Conservation (phyloP, 352 stramenopile species). For the Globisporangium perplexum region DNA sequence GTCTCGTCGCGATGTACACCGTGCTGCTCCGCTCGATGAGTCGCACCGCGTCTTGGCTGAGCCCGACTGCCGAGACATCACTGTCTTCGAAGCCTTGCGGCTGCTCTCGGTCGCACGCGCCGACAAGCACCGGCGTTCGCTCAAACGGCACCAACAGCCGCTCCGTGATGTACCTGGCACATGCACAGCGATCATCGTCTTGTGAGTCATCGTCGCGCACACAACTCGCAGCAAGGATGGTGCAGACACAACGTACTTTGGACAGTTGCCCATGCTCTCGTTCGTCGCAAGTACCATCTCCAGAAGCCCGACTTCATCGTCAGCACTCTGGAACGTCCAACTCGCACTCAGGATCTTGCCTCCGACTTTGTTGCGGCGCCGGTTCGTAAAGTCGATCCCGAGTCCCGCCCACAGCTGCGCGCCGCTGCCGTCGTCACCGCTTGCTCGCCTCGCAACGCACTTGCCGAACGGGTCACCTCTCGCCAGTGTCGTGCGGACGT, state of each 20-base stretch:
- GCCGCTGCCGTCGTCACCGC: neutral
- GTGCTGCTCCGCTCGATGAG: neutral
- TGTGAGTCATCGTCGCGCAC: neutral
- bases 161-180: neutral
- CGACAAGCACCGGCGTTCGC: neutral
- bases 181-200: neutral
- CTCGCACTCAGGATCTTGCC: neutral
- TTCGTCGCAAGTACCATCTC: neutral
- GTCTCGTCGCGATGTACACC: neutral
- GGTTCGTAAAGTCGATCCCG: neutral
- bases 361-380: neutral
- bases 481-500: neutral
- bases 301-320: neutral
- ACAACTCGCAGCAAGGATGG: neutral
- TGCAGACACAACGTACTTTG: neutral
- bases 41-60: neutral
- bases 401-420: neutral
- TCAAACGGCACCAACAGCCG: neutral
- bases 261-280: neutral
- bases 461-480: neutral
- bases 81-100: no score
- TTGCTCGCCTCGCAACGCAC: neutral
- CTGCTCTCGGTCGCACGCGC: neutral
- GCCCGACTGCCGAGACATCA: neutral
- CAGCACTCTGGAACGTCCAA: neutral